Percentiles rank a stretch among this genome's conserved stretches.
These are phyloP conservation scores for Leccinum arenicola DNA, from an alignment of 768 basidiomycete genomes.

Conservation along the genomic window DNA sequence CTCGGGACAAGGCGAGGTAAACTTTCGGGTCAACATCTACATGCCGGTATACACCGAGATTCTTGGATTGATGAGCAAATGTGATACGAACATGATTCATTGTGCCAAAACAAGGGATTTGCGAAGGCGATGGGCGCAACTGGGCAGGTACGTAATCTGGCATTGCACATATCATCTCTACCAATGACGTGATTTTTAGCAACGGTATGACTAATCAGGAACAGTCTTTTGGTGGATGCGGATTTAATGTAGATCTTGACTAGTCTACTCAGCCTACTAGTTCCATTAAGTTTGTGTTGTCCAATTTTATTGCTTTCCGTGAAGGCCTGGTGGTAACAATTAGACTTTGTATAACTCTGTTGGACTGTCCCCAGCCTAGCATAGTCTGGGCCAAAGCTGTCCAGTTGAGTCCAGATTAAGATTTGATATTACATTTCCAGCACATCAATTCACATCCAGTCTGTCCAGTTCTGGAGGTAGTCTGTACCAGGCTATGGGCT, in stretches of 20 bases:
- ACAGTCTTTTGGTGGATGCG: not conserved
- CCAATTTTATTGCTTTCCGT: too few species aligned
- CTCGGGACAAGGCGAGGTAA: too few species aligned
- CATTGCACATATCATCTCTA: too few species aligned
- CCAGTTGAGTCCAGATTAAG: not conserved
- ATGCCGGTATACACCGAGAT: not conserved
- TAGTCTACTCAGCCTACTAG: not conserved
- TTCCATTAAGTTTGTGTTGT: too few species aligned
- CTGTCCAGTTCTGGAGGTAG: not conserved
- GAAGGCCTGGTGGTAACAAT: too few species aligned
- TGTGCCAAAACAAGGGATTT: not conserved
- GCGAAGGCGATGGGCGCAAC: not conserved
- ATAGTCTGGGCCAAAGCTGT: not conserved
- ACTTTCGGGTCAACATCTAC: not conserved
- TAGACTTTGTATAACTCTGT: too few species aligned
- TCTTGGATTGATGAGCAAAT: not conserved
- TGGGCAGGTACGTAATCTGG: not conserved
- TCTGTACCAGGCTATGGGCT: not conserved
- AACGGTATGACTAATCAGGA: not conserved
- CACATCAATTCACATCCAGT: not conserved
- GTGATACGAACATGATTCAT: not conserved
- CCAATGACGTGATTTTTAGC: not conserved
- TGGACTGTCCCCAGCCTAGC: too few species aligned
- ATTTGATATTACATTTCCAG: not conserved
- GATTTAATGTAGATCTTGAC: not conserved